These are phyloP conservation scores for Scortechinia acanthostroma DNA, from an alignment of 2,329 filamentous ascomycete genomes.

Conservation along the genomic window DNA sequence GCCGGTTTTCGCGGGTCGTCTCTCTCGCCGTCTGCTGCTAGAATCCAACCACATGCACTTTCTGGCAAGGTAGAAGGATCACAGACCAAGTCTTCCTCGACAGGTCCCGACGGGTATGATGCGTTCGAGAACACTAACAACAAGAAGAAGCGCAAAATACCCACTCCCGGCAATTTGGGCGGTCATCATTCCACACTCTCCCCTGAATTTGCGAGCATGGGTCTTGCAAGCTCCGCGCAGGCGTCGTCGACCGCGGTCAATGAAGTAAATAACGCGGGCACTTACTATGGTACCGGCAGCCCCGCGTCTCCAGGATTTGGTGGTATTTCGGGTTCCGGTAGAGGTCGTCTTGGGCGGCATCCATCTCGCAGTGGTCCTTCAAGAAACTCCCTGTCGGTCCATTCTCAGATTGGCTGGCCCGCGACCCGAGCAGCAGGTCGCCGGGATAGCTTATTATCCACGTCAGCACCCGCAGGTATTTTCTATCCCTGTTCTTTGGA, in stretches of 20 bases:
- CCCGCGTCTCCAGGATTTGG: slow-evolving; percentile 43
- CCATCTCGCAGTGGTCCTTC: slow-evolving; percentile 30
- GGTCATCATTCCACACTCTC: slow-evolving; percentile 33
- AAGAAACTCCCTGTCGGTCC: slow-evolving; percentile 54
- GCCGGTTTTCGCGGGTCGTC: slow-evolving; percentile 26
- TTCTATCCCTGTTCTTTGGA: not conserved
- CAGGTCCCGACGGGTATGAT: slow-evolving; percentile 81
- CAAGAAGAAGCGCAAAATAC: slow-evolving; percentile 98
- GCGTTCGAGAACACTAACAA: slow-evolving; percentile 98
- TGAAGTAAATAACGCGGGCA: not conserved
- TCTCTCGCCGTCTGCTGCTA: slow-evolving; percentile 16
- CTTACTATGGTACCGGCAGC: slow-evolving; percentile 34
- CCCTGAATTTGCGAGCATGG: slow-evolving; percentile 17
- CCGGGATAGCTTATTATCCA: slow-evolving; percentile 16
- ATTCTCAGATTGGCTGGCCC: slow-evolving; percentile 46
- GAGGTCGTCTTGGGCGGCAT: slow-evolving; percentile 73
- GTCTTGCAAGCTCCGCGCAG: not conserved
- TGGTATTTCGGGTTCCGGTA: slow-evolving; percentile 75
- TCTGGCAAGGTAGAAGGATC: not conserved
- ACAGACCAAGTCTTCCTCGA: slow-evolving; percentile 16
- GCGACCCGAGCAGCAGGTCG: slow-evolving; percentile 32
- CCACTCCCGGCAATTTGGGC: slow-evolving; percentile 69
- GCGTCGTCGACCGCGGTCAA: not conserved
- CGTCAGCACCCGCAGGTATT: not conserved
- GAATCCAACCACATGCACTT: slow-evolving; percentile 5